Percentiles rank a stretch among this genome's conserved stretches.
Conservation (phyloP, 441 rosid genomes). For the Adansonia gregorii region DNA sequence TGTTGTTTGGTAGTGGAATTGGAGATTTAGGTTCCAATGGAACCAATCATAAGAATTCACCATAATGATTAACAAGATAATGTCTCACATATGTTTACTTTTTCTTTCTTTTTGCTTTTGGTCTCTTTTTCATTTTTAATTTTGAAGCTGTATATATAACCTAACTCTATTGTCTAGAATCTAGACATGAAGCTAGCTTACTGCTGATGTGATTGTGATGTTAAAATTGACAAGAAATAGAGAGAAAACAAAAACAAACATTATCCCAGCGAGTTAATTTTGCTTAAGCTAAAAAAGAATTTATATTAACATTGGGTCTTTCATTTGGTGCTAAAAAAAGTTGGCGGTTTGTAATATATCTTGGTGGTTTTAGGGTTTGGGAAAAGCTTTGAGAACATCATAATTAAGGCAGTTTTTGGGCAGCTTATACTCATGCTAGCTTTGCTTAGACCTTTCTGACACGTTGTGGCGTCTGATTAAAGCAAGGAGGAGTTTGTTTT, state of each 20-base stretch:
- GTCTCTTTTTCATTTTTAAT: background rate
- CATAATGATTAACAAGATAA: background rate
- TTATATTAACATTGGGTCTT: background rate
- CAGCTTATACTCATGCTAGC: conserved; percentile 6
- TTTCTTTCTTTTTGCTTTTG: too few relatives aligned
- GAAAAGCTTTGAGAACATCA: background rate
- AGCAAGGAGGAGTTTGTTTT: background rate
- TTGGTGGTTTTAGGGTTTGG: conserved; percentile 25
- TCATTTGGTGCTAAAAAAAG: background rate
- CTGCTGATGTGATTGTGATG: background rate
- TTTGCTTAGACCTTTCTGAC: conserved; percentile 19
- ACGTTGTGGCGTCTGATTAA: background rate
- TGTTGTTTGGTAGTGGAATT: conserved; percentile 5
- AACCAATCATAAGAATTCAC: background rate
- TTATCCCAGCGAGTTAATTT: background rate
- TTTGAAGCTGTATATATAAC: background rate
- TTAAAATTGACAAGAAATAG: background rate
- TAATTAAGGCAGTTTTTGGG: background rate
- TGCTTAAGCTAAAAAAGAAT: background rate
- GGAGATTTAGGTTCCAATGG: background rate
- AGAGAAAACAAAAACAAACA: background rate
- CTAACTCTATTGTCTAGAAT: background rate
- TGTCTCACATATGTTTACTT: background rate
- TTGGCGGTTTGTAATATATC: background rate
- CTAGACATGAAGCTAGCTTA: background rate